These are phyloP conservation scores for Neurospora sp. DNA, from an alignment of 495 filamentous ascomycete species.

Conservation along the genomic window DNA sequence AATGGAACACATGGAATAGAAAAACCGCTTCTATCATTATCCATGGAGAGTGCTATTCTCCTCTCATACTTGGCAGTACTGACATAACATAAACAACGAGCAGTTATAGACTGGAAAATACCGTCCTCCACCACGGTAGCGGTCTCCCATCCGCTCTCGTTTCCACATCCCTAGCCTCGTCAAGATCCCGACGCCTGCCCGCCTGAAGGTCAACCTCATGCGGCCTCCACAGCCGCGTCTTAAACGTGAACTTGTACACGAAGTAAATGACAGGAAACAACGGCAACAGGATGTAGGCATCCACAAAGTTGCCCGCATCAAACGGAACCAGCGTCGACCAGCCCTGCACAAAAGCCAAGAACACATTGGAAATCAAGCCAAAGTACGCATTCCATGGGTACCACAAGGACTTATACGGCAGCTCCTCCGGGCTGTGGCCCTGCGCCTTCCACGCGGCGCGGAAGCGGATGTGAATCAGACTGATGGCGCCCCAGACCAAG, in stretches of 20 bases:
- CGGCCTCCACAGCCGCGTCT: slow-evolving; percentile 41
- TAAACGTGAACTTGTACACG: slow-evolving; percentile 48
- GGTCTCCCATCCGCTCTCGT: not conserved
- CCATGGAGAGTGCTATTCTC: not conserved
- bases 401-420: slow-evolving; percentile 49
- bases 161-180: slow-evolving; percentile 21
- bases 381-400: slow-evolving; percentile 58
- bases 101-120: slow-evolving; percentile 10
- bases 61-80: not conserved
- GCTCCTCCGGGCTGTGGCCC: slow-evolving; percentile 37
- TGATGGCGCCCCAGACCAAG: slow-evolving; percentile 57
- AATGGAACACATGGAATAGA: too few relatives aligned
- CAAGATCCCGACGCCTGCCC: slow-evolving; percentile 41
- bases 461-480: slow-evolving; percentile 59
- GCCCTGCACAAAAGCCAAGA: slow-evolving; percentile 58
- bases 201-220: slow-evolving; percentile 52
- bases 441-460: slow-evolving; percentile 46
- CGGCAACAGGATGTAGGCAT: slow-evolving; percentile 57
- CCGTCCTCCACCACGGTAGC: slow-evolving; percentile 19
- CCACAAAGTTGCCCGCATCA: slow-evolving; percentile 48
- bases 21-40: too few relatives aligned
- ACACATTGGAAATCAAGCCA: slow-evolving; percentile 48
- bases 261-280: slow-evolving; percentile 51
- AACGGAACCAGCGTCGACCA: slow-evolving; percentile 46
- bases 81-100: not conserved